Percentiles rank a stretch among this genome's conserved stretches.
These are phyloP conservation scores for Oryza nivara DNA, from an alignment of 176 grass and related monocot genomes.

Conservation along the genomic window DNA sequence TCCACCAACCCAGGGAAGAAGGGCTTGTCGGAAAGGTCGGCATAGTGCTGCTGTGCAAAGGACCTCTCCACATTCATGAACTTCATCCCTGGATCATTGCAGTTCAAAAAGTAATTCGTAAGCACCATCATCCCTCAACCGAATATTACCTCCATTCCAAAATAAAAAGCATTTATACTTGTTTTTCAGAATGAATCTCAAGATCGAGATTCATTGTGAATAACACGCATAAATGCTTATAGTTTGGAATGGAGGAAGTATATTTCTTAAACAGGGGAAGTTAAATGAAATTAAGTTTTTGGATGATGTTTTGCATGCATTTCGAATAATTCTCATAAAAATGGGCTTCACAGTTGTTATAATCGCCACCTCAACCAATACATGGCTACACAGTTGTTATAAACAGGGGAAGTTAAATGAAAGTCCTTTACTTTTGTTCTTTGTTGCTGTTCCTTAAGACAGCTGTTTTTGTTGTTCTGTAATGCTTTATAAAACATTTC, in stretches of 20 bases:
- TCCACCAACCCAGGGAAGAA: constrained; percentile 77
- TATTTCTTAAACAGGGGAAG: neutral
- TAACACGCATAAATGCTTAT: too few species aligned
- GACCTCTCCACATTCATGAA: constrained; percentile 72
- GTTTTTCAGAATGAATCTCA: too few species aligned
- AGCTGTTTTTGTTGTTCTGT: neutral
- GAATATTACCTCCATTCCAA: too few species aligned
- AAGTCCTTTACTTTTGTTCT: neutral
- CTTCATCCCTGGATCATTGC: constrained; percentile 55
- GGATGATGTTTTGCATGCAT: neutral
- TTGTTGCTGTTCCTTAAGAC: neutral
- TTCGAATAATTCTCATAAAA: neutral
- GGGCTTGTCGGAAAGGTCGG: constrained; percentile 67
- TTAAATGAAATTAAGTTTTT: neutral
- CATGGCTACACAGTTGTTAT: neutral
- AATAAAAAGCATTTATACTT: too few species aligned
- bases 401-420: too few species aligned
- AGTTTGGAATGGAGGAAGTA: too few species aligned
- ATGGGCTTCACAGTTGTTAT: neutral
- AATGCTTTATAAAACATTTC: neutral
- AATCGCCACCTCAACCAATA: neutral
- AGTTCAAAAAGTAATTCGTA: neutral
- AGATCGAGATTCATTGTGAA: too few species aligned
- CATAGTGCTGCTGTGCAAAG: constrained; percentile 80
- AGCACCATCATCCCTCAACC: neutral